Percentiles rank a stretch among this genome's conserved stretches.
Conservation (phyloP, 2,329 filamentous ascomycete genomes). For the Epichloe festucae region DNA sequence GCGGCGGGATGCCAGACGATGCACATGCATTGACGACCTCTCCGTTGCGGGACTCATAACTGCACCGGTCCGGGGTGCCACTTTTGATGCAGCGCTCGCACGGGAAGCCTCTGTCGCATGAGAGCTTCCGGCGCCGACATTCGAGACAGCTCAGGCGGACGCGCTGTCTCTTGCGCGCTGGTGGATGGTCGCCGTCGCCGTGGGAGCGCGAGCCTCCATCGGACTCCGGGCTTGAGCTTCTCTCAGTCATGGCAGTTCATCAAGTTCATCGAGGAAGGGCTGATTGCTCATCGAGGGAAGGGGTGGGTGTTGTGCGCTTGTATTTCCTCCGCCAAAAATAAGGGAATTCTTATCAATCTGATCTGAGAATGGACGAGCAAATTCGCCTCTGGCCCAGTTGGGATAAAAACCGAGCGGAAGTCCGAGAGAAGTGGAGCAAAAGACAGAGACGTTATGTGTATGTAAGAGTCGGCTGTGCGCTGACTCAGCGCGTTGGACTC, state of each 20-base stretch:
- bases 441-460: not conserved
- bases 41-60: slow-evolving; percentile 43
- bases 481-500: not conserved
- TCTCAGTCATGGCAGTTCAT: slow-evolving; percentile 14
- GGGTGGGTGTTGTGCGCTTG: slow-evolving; percentile 14
- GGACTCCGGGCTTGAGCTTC: slow-evolving; percentile 27
- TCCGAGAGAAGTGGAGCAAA: slow-evolving; percentile 12
- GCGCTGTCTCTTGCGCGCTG: slow-evolving; percentile 43
- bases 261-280: too few species aligned
- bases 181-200: slow-evolving; percentile 19
- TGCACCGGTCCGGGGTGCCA: slow-evolving; percentile 45
- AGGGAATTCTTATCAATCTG: slow-evolving; percentile 29
- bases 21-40: slow-evolving; percentile 36
- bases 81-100: slow-evolving; percentile 51
- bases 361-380: slow-evolving; percentile 20
- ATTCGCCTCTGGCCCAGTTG: slow-evolving; percentile 9
- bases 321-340: too few species aligned
- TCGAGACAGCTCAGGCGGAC: slow-evolving; percentile 47
- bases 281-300: not conserved
- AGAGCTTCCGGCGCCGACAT: slow-evolving; percentile 47
- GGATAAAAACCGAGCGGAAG: slow-evolving; percentile 19
- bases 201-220: slow-evolving; percentile 16
- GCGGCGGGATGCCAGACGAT: slow-evolving; percentile 31
- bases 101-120: slow-evolving; percentile 47
- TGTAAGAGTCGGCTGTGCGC: not conserved